Conservation (phyloP, 1,284 basidiomycete genomes). For the Cerrena zonata region DNA sequence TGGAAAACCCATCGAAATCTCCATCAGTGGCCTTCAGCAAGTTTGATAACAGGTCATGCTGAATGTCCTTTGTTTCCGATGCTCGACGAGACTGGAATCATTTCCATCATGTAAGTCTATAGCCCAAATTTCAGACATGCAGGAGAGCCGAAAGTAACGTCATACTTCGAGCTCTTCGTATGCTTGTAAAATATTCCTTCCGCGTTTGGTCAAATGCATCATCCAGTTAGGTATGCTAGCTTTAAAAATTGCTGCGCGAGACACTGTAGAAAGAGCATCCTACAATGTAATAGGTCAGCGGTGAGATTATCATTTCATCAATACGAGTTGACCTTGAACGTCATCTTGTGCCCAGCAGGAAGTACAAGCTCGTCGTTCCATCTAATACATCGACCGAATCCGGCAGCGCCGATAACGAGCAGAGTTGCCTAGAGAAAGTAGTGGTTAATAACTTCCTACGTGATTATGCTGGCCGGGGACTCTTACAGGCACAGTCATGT, state of each 20-base stretch:
- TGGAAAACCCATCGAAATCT: too few species aligned
- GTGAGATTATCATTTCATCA: neutral
- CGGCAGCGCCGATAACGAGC: conserved; percentile 51
- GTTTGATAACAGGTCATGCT: conserved; percentile 51
- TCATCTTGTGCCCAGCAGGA: conserved; percentile 44
- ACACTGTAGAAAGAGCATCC: conserved; percentile 44
- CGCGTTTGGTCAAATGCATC: conserved; percentile 32
- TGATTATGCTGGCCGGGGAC: too few species aligned
- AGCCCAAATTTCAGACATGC: neutral
- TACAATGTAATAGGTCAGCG: conserved; percentile 4
- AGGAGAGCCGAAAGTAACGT: too few species aligned
- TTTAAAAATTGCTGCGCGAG: conserved; percentile 38
- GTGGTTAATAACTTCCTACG: too few species aligned
- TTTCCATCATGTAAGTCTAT: conserved; percentile 50
- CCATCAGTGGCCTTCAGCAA: conserved; percentile 48
- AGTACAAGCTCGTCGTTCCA: conserved; percentile 42
- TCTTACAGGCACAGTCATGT: conserved; percentile 44
- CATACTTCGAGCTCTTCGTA: conserved; percentile 48
- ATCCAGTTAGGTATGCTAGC: conserved; percentile 42
- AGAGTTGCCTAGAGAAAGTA: conserved; percentile 42
- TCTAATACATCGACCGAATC: conserved; percentile 50
- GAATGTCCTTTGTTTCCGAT: conserved; percentile 35
- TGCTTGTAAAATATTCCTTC: conserved; percentile 33
- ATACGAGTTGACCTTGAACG: conserved; percentile 41
- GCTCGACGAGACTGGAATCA: conserved; percentile 42